Evolutionary conservation across 1,284 basidiomycete species (phyloP), one percentile per base, ranked within the genome.

Genomic region (Hypsizygus ulmarius): DNA sequence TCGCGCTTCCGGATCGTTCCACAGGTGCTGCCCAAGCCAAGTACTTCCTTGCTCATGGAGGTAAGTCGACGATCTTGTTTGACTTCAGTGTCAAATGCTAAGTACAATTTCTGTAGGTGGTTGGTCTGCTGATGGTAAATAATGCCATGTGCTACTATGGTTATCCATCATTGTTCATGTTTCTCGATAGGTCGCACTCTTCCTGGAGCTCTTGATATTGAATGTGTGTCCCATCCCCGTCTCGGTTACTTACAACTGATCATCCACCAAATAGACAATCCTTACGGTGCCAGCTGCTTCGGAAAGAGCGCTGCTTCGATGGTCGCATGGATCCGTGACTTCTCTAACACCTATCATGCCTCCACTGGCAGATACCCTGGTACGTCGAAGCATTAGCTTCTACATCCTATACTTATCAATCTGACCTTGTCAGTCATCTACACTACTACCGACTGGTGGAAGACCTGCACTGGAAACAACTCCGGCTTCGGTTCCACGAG

Each of bases 361-460:
- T 51, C 60, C 12, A 82, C 79, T 6, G 68, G 69, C 25, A 71
- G 78, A 43, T 51, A 54, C 37, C 58, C 54, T 14, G 47, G 54
- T 57, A 34, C 2, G 53, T 52, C 2, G 21, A 25, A 39, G 21
- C 10, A 11, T 19, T 3, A 29, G 11, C 1, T 14, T 25, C 16
- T 5, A 15, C 12, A 15, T 6, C 43, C 7, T 15, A 34, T 28
- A 43, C 43, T 21, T 40, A 47, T 25, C 12, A 32, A 47, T 33
- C 9, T 29, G 5, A 28, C 2, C n/a, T 43, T 39, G 9, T 2
- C 59, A 69, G 78, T 79, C 38, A 82, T 87, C 45, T 87, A 86
- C 58, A 79, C 77, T 21, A 81, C 75, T 1, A 79, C 81, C 1
- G 71, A 77, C 56, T 87, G 82, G 84, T 87, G 83, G 84, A 78